Evolutionary conservation across 331 rosid species (phyloP).

Genomic region (Rhamnella rubrinervis): DNA sequence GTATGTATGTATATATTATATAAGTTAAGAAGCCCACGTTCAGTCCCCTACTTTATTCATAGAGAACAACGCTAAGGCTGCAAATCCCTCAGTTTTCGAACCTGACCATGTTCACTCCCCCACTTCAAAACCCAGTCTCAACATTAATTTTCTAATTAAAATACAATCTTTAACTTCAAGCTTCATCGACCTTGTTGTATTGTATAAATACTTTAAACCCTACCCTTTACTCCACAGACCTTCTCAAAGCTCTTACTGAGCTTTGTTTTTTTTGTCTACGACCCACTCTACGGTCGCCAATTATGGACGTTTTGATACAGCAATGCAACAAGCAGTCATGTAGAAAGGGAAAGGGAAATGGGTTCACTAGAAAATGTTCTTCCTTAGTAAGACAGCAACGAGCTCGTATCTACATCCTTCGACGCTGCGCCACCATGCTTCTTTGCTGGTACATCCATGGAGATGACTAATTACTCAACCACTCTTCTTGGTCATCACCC

Average conservation of each 20-base stretch:
- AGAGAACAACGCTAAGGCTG: conserved; percentile 41
- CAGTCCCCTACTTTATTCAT: conserved; percentile 50
- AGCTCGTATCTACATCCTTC: conserved; percentile 85
- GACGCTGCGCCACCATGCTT: conserved; percentile 96
- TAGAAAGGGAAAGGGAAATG: conserved; percentile 46
- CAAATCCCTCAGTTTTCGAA: conserved; percentile 77
- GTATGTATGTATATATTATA: too few species aligned
- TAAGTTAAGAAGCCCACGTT: conserved; percentile 45
- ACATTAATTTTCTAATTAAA: not conserved
- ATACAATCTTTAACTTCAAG: not conserved
- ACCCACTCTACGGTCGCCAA: too few species aligned
- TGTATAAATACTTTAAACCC: conserved; percentile 20
- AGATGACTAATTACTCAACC: conserved; percentile 48
- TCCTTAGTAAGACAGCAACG: conserved; percentile 81
- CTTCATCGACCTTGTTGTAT: not conserved
- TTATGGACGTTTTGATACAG: conserved; percentile 27
- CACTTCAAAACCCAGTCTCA: conserved; percentile 38
- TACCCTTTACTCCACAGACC: conserved; percentile 16
- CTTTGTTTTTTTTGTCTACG: conserved; percentile 14
- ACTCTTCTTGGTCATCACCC: not conserved
- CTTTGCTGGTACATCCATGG: conserved; percentile 94
- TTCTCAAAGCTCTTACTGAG: conserved; percentile 36
- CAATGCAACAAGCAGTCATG: conserved; percentile 26
- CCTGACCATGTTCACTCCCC: conserved; percentile 77
- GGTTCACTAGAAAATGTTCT: conserved; percentile 64